A percentile compares a stretch with the other conserved stretches of the same genome.
phyloP scores from a whole-genome alignment of 2,329 filamentous ascomycete genomes.

The Cordyceps pruinosa region DNA sequence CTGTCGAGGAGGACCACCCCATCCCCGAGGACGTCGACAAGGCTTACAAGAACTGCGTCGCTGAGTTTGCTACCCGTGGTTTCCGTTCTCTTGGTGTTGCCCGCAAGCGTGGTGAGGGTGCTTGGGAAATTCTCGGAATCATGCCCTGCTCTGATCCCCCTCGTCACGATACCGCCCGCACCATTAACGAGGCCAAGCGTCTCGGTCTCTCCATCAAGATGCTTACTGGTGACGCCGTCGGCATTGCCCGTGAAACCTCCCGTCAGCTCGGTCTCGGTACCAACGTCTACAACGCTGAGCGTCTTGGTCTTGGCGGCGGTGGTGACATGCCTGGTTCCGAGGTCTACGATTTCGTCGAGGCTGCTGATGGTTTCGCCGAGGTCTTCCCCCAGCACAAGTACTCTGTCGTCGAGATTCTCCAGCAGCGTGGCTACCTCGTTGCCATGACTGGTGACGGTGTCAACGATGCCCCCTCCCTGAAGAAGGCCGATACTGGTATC shows the following conservation, averaged over 20 bases:
- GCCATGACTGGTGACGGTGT: slow-evolving; percentile 96
- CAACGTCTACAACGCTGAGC: slow-evolving; percentile 90
- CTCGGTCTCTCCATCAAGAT: slow-evolving; percentile 91
- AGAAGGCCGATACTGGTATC: slow-evolving; percentile 95
- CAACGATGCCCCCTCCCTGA: slow-evolving; percentile 86
- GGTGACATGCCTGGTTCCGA: slow-evolving; percentile 91
- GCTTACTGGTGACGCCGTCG: slow-evolving; percentile 91
- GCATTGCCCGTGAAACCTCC: slow-evolving; percentile 86
- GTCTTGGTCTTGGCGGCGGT: slow-evolving; percentile 80
- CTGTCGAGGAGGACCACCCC: slow-evolving; percentile 76
- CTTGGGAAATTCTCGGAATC: slow-evolving; percentile 89
- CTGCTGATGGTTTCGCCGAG: slow-evolving; percentile 89
- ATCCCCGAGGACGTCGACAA: slow-evolving; percentile 70
- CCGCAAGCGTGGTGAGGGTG: slow-evolving; percentile 73
- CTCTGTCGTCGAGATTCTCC: slow-evolving; percentile 86
- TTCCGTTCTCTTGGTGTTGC: slow-evolving; percentile 92
- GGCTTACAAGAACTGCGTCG: slow-evolving; percentile 88
- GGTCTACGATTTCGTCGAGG: slow-evolving; percentile 92
- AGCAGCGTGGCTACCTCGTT: slow-evolving; percentile 88
- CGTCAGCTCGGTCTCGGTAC: slow-evolving; percentile 86
- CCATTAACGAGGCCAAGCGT: slow-evolving; percentile 81
- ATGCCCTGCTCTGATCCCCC: slow-evolving; percentile 92
- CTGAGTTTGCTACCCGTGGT: slow-evolving; percentile 85
- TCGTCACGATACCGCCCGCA: slow-evolving; percentile 83
- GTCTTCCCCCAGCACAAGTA: slow-evolving; percentile 96